Evolutionary conservation across 176 grass and related monocot genomes (phyloP).

Genomic region (Zea luxurians): DNA sequence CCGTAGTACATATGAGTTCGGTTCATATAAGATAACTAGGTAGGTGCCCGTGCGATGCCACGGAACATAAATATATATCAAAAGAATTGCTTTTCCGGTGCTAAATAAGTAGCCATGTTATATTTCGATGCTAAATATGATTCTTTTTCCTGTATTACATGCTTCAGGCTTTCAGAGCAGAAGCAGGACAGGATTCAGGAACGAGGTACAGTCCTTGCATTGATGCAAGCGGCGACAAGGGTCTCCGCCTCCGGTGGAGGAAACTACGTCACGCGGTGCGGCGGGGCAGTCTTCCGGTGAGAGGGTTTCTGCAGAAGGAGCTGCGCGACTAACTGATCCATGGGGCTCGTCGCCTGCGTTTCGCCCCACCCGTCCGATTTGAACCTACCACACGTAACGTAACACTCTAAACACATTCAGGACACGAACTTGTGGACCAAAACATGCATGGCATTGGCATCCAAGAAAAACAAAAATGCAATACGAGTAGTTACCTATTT

Average conservation of each 20-base stretch:
- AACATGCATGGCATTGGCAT: neutral
- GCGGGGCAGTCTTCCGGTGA: neutral
- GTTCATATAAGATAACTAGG: too few species aligned
- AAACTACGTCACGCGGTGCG: neutral
- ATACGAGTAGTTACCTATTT: slow-evolving; percentile 29
- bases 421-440: neutral
- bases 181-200: too few species aligned
- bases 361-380: neutral
- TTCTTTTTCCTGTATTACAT: too few species aligned
- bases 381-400: slow-evolving; percentile 14
- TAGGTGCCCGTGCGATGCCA: too few species aligned
- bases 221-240: too few species aligned
- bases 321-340: slow-evolving; percentile 51
- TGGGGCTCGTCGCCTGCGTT: slow-evolving; percentile 27
- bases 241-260: neutral
- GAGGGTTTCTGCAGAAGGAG: slow-evolving; percentile 52
- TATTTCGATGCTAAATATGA: too few species aligned
- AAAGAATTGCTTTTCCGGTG: too few species aligned
- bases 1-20: too few species aligned
- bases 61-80: too few species aligned
- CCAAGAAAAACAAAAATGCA: neutral
- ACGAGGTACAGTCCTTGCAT: neutral
- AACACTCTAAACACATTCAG: neutral
- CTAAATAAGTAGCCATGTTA: too few species aligned
- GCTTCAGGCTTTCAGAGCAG: too few species aligned